A percentile compares a stretch with the other conserved stretches of the same genome.
These are phyloP conservation scores for Candida incommunis DNA, from an alignment of 805 yeast genomes.

Conservation along the genomic window DNA sequence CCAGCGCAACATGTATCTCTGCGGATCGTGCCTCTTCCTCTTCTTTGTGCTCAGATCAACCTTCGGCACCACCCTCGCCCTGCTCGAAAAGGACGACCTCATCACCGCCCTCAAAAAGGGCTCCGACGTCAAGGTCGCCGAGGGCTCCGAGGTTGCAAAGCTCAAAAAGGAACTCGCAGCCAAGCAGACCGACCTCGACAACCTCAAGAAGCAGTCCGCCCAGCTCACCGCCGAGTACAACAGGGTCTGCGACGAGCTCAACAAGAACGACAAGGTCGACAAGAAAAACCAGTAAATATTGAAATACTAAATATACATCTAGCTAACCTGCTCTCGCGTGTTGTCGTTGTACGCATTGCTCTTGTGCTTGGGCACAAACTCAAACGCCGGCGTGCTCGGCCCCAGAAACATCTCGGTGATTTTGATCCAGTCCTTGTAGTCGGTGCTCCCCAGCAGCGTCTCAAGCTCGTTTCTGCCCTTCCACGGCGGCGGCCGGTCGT, in stretches of 20 bases:
- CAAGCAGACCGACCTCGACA: slow-evolving; percentile 50
- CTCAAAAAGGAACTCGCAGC: slow-evolving; percentile 38
- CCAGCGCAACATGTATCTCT: slow-evolving; percentile 89
- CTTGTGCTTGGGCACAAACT: slow-evolving; percentile 87
- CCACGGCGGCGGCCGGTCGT: slow-evolving; percentile 92
- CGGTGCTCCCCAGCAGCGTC: slow-evolving; percentile 71
- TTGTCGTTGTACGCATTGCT: slow-evolving; percentile 57
- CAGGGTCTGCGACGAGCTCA: slow-evolving; percentile 25
- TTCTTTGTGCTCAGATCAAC: slow-evolving; percentile 79
- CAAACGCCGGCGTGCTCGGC: slow-evolving; percentile 59
- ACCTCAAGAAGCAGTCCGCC: slow-evolving; percentile 59
- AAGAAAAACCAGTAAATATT: slow-evolving; percentile 20
- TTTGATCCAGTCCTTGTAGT: slow-evolving; percentile 91
- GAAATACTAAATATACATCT: too few species aligned
- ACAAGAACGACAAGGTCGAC: slow-evolving; percentile 14
- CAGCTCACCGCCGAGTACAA: slow-evolving; percentile 54
- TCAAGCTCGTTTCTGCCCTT: slow-evolving; percentile 86
- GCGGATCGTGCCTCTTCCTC: slow-evolving; percentile 88
- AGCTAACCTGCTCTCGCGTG: not conserved
- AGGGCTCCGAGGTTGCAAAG: slow-evolving; percentile 27
- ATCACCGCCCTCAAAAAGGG: slow-evolving; percentile 24
- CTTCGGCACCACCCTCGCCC: slow-evolving; percentile 61
- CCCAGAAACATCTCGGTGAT: slow-evolving; percentile 92
- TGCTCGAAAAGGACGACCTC: slow-evolving; percentile 43
- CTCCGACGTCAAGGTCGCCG: slow-evolving; percentile 12